These are phyloP conservation scores for Pythium inflatum DNA, from an alignment of 352 stramenopile species.

Conservation along the genomic window DNA sequence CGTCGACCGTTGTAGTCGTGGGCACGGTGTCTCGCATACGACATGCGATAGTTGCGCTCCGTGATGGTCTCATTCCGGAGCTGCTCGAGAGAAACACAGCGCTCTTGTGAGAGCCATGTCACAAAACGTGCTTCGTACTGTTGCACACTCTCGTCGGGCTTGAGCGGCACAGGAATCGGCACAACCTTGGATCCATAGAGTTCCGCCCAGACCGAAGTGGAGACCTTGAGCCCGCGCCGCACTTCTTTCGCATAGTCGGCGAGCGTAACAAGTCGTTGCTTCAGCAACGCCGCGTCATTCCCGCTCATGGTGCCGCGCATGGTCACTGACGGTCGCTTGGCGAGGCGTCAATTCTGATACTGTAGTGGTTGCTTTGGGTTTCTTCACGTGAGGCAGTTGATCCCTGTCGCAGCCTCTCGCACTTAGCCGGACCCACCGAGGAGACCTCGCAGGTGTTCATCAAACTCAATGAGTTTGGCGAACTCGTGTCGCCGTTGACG, in stretches of 20 bases:
- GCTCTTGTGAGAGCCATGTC: neutral
- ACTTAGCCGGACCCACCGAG: neutral
- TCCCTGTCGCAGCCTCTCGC: no score
- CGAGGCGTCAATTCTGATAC: no score
- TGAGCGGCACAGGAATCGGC: conserved; percentile 20
- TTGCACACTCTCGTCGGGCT: neutral
- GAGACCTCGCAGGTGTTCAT: conserved; percentile 15
- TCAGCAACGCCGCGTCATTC: no score
- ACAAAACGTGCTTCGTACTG: conserved; percentile 12
- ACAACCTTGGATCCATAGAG: conserved; percentile 5
- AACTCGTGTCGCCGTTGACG: neutral
- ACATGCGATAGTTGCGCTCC: conserved; percentile 1
- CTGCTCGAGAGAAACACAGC: neutral
- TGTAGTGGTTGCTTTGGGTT: no score
- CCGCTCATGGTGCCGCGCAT: neutral
- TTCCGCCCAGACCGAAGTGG: neutral
- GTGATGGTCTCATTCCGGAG: neutral
- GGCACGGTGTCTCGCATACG: neutral
- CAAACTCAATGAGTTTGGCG: conserved; percentile 11
- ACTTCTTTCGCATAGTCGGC: conserved; percentile 4
- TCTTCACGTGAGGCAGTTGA: no score
- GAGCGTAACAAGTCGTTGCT: conserved; percentile 8
- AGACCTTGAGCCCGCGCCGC: neutral
- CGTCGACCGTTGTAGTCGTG: neutral
- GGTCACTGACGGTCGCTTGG: conserved; percentile 1